Conservation (phyloP, 495 filamentous ascomycete genomes). For the Venustampulla echinocandica region DNA sequence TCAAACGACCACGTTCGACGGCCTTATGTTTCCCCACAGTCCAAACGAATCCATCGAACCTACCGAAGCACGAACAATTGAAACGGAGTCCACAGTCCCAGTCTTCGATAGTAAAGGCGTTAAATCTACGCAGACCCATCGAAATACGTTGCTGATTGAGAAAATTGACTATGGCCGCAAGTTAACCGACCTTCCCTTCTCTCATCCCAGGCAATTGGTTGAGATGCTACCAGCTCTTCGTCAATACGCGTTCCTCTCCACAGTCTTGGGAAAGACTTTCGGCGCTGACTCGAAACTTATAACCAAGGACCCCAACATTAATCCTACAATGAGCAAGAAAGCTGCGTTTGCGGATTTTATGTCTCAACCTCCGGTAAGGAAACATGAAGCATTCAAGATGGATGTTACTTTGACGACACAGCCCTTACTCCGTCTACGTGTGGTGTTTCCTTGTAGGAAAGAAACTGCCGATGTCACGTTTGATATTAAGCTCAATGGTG, state of each 20-base stretch:
- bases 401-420: constrained; percentile 41
- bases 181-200: constrained; percentile 68
- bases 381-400: constrained; percentile 24
- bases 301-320: not conserved
- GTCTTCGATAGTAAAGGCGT: constrained; percentile 29
- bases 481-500: constrained; percentile 54
- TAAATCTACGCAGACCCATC: constrained; percentile 44
- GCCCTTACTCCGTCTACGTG: constrained; percentile 36
- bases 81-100: constrained; percentile 12
- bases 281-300: constrained; percentile 9
- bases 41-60: constrained; percentile 32
- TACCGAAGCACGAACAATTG: constrained; percentile 24
- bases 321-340: constrained; percentile 19
- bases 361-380: constrained; percentile 3
- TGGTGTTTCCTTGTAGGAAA: constrained; percentile 40
- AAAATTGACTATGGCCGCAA: constrained; percentile 60
- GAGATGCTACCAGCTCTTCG: constrained; percentile 65
- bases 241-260: constrained; percentile 64
- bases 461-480: constrained; percentile 40
- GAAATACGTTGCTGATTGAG: constrained; percentile 61
- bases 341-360: constrained; percentile 31
- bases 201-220: constrained; percentile 77
- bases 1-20: constrained; percentile 55
- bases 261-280: constrained; percentile 56
- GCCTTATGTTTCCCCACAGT: constrained; percentile 50